Evolutionary conservation across 495 filamentous ascomycete species (phyloP).

Genomic region (Beverwykella pulmonaria): DNA sequence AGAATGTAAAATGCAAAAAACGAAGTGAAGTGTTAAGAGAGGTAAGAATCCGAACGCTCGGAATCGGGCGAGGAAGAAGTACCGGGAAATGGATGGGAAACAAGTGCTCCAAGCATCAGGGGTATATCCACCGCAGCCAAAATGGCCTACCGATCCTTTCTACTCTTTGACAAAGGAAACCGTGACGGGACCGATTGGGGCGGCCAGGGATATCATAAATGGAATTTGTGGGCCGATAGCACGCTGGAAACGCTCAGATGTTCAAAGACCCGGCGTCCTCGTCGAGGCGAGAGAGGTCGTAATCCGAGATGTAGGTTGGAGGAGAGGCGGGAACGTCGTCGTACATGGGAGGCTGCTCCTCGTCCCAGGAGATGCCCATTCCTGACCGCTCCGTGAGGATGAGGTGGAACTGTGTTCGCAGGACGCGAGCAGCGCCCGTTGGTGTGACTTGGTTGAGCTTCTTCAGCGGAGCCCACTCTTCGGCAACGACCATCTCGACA

Average conservation of each 20-base stretch:
- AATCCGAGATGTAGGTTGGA: constrained; percentile 67
- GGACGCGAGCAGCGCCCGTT: constrained; percentile 85
- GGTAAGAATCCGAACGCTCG: not conserved
- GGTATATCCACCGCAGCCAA: constrained; percentile 1
- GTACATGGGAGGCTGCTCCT: constrained; percentile 92
- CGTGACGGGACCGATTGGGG: not conserved
- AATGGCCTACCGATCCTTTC: not conserved
- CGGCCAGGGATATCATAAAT: not conserved
- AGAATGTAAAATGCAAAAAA: not conserved
- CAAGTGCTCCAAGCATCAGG: not conserved
- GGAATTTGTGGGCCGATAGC: not conserved
- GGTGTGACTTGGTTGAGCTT: constrained; percentile 73
- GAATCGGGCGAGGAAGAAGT: not conserved
- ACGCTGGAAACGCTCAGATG: not conserved
- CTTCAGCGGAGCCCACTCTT: constrained; percentile 79
- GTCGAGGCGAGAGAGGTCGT: constrained; percentile 29
- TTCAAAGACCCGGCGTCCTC: not conserved
- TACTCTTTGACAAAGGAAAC: not conserved
- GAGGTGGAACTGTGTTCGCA: constrained; percentile 88
- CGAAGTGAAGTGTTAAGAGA: too few relatives aligned
- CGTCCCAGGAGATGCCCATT: constrained; percentile 94
- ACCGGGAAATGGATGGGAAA: not conserved
- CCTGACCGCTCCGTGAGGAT: constrained; percentile 81
- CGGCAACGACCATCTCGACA: constrained; percentile 90
- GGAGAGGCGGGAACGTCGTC: constrained; percentile 90